Evolutionary conservation across 768 basidiomycete species (phyloP), one percentile per base, ranked within the genome.

Genomic region (Mycena rebaudengoi): DNA sequence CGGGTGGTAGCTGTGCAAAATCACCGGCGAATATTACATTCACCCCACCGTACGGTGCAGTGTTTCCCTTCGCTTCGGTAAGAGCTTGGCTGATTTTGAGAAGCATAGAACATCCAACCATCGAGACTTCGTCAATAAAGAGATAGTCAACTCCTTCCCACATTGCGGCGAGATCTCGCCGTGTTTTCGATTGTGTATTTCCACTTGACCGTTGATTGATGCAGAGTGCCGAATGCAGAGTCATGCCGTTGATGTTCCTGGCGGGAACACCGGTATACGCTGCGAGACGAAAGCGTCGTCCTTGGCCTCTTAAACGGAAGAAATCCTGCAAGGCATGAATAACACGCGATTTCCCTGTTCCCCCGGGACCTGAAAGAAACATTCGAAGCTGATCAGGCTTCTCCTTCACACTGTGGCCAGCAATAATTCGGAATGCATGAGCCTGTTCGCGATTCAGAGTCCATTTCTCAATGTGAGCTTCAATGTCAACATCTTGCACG

Each of bases 321-420:
- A 76, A 78, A 1, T 71, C 69, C 21, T 67, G 69, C 1, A 83
- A 14, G 0, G 79, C 78, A 45, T 75, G 58, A 2, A 83, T 76
- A 3, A 83, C 78, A 21, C 71, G 53, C 0, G 77, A 78, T 69
- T 83, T 84, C 0, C 83, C 82, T 2, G 81, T 83, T 0, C 82
- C 82, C 10, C 78, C 80, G 1, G 80, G 53, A 0, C 82, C 82
- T 2, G 66, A 69, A 0, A 84, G 13, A 26, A 74, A 77, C 79
- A 82, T 78, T 0, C 68, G 53, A 3, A 82, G 55, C 2, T 70
- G 74, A 4, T 65, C 39, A 7, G 41, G 14, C 11, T 67, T 14
- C 7, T 21, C 32, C 4, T 55, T n/a, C 4, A 67, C 10, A 35
- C 62, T 66, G 40, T 80, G 78, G 0, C 72, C 41, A 11, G 69